Evolutionary conservation across 1,284 basidiomycete genomes (phyloP), one percentile per base, ranked within the genome.

Genomic region (Moniliophthora roreri): DNA sequence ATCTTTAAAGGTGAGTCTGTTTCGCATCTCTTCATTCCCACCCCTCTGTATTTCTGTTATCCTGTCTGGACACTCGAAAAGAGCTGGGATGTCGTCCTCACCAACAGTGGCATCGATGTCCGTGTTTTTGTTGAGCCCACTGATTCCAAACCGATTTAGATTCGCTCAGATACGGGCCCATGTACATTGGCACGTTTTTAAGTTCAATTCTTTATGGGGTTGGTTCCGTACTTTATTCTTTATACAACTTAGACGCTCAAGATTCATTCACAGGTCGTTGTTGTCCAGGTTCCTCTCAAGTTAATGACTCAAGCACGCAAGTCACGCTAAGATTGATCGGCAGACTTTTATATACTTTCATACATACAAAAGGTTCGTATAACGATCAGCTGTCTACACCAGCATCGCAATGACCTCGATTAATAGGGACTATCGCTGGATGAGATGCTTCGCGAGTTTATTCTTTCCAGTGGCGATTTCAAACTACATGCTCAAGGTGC

Each of bases 161-260:
- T 4, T 16, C 21, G n/a, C 10, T 8, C 13, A 55, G 53, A 35
- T 55, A 51, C 45, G 49, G 42, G n/a, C 53, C 53, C 21, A 7
- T 55, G 2, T 35, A 51, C 13, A 46, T 51, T 16, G 53, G 53
- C 8, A 38, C 45, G 18, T 50, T 55, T 28, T 24, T 55, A 6
- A 55, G 50, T 48, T 35, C 45, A n/a, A 40, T 46, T 3, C 38
- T 55, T 6, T 67, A 68, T 32, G 67, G 68, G 46, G 67, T 65
- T 52, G 51, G 62, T 50, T 32, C 35, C 24, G n/a, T 28, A 36
- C 18, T 26, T 23, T 18, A 16, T 13, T n/a, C 6, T 32, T 11
- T 18, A 10, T 42, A 23, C 40, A n/a, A n/a, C 35, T 41, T 8
- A 21, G 6, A 24, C 28, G 20, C 37, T 53, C 20, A 55, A n/a